Base-by-base conservation (phyloP, 2,329 filamentous ascomycete species). In the Ascochyta clinopodiicola region DNA sequence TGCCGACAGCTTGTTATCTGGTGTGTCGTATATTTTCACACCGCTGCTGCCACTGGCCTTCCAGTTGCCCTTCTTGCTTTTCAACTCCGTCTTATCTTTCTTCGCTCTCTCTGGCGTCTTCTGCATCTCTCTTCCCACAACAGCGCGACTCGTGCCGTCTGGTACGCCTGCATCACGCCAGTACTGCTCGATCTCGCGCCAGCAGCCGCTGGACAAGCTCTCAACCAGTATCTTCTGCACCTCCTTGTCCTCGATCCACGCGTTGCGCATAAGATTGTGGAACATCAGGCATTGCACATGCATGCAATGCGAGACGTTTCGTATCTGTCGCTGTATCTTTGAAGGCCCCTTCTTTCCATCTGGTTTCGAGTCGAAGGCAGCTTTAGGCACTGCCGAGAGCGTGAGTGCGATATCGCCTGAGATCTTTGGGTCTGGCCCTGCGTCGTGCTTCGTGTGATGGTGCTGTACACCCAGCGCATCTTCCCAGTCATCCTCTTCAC, bases 241-340 rank as follows among this genome's bases (percentile, higher is more conserved):
- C 42, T 70, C 55, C 44, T 67, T 62, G 51, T 77, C 73, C 43
- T 74, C 68, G 6, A 75, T 63, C 74, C 74, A 76, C 2, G 63
- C 61, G 51, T 77, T 77, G 12, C 74, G 86, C 13, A 95, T 77
- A 0, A 91, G 85, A 70, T 98, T 98, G 72, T 98, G 93, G 82
- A 89, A 97, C 56, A 99, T 83, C 15, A 99, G 79, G 47, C 87
- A 85, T 71, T 96, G 88, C 2, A 98, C 92, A 75, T 99, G 95
- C 63, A 96, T 82, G 64, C 91, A 90, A 75, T 99, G 95, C 0
- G 92, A 92, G 3, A 87, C 83, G 31, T 88, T 84, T 24, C 95
- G 85, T 51, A 94, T 89, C 57, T 87, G 84, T 46, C 91, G 86
- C 70, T 97, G 92, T 25, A 89, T 86, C 76, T 96, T 96, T 2